Conservation (phyloP, 2,329 filamentous ascomycete genomes). For the Neopestalotiopsis sp. region DNA sequence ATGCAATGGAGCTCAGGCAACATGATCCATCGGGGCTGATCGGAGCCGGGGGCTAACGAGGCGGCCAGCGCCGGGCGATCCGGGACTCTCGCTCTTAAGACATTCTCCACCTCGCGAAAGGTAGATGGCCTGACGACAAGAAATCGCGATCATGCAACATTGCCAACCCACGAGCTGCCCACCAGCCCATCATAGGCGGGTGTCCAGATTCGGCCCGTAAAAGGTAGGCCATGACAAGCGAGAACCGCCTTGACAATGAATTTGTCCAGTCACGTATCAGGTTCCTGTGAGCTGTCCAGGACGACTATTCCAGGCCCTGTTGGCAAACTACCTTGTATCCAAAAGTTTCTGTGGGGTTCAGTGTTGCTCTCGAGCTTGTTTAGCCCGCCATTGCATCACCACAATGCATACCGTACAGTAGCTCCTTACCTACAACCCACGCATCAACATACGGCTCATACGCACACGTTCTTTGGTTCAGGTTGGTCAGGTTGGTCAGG, state of each 20-base stretch:
- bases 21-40: conserved; percentile 8
- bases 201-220: conserved; percentile 4
- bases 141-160: background rate
- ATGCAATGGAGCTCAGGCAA: background rate
- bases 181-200: background rate
- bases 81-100: background rate
- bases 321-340: background rate
- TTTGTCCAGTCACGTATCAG: background rate
- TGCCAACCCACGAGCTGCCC: background rate
- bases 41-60: conserved; percentile 4
- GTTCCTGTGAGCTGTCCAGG: background rate
- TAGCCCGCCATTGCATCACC: conserved; percentile 18
- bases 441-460: background rate
- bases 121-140: background rate
- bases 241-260: background rate
- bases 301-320: background rate
- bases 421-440: background rate
- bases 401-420: conserved; percentile 10
- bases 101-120: background rate
- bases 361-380: background rate
- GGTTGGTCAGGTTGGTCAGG: background rate
- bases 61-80: background rate
- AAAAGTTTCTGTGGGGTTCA: background rate
- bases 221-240: background rate
- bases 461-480: background rate